phyloP scores from a whole-genome alignment of 345 rosid species.

The Viola odorata region DNA sequence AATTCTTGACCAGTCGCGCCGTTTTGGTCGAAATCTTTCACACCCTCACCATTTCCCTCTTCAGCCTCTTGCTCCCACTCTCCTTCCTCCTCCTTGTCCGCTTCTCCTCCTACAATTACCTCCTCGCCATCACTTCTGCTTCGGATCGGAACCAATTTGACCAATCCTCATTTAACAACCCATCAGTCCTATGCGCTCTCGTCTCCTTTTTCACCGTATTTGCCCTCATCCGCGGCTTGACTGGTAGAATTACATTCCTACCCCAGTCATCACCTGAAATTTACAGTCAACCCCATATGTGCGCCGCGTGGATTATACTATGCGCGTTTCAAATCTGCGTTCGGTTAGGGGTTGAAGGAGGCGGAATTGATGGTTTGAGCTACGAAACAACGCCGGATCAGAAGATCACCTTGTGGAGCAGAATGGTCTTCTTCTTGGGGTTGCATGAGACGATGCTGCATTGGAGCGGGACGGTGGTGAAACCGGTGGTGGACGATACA shows the following conservation, averaged over 20 bases:
- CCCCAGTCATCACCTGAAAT: constrained; percentile 20
- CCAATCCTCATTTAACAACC: constrained; percentile 25
- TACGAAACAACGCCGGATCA: constrained; percentile 15
- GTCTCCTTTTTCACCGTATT: constrained; percentile 41
- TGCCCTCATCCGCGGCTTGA: constrained; percentile 51
- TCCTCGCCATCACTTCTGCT: constrained; percentile 16
- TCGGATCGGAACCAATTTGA: neutral
- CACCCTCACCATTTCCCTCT: constrained; percentile 43
- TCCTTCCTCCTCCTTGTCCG: constrained; percentile 64
- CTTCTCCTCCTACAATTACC: constrained; percentile 39
- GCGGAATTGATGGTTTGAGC: constrained; percentile 33
- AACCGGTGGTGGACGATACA: constrained; percentile 63
- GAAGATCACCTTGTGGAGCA: constrained; percentile 37
- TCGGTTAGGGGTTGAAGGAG: constrained; percentile 51
- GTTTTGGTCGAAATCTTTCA: constrained; percentile 32
- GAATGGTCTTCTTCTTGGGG: constrained; percentile 61
- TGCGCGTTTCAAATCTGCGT: constrained; percentile 53
- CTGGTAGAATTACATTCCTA: constrained; percentile 35
- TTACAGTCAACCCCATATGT: constrained; percentile 29
- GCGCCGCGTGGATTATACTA: constrained; percentile 50
- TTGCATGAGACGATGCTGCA: constrained; percentile 58
- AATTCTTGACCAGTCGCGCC: constrained; percentile 1
- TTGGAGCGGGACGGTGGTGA: constrained; percentile 54
- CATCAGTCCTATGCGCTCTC: constrained; percentile 37
- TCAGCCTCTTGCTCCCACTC: constrained; percentile 63